Percentiles rank a stretch among this genome's conserved stretches.
These are phyloP conservation scores for Euphorbia celastroides DNA, from an alignment of 441 rosid species.

Conservation along the genomic window DNA sequence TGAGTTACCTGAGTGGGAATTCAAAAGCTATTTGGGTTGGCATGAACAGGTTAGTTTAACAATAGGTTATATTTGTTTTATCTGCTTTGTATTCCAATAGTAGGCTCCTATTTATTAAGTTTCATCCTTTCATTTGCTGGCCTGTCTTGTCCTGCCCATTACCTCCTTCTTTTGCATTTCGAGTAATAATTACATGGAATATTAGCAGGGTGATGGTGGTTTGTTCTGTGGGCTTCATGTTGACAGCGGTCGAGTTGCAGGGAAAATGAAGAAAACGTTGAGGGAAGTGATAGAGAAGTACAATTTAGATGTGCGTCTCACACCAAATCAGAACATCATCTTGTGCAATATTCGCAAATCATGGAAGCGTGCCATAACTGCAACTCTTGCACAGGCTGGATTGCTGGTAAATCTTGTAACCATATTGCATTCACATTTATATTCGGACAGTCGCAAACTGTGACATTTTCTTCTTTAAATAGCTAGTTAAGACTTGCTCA, in stretches of 20 bases:
- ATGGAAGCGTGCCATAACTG: constrained; percentile 80
- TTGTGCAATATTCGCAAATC: constrained; percentile 74
- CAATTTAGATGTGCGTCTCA: constrained; percentile 72
- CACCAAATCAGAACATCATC: constrained; percentile 88
- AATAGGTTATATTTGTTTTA: background rate
- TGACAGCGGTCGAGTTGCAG: constrained; percentile 91
- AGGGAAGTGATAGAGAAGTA: constrained; percentile 95
- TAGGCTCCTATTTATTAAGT: too few relatives aligned
- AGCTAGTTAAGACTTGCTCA: background rate
- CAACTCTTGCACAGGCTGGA: constrained; percentile 90
- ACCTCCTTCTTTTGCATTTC: background rate
- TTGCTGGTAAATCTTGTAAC: constrained; percentile 54
- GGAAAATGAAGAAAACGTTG: constrained; percentile 80
- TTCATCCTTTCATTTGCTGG: background rate
- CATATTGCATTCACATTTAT: background rate
- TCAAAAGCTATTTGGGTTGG: constrained; percentile 98
- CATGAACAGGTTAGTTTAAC: constrained; percentile 71
- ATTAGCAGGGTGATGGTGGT: constrained; percentile 73
- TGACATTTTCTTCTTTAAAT: background rate
- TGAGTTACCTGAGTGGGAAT: constrained; percentile 92
- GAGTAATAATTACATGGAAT: background rate
- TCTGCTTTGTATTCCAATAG: constrained; percentile 4
- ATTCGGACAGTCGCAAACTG: background rate
- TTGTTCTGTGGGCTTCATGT: constrained; percentile 91
- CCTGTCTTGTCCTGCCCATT: background rate